Percentiles rank a stretch among this genome's conserved stretches.
phyloP scores from a whole-genome alignment of 768 basidiomycete genomes.

The Xerocomellus intermedius region DNA sequence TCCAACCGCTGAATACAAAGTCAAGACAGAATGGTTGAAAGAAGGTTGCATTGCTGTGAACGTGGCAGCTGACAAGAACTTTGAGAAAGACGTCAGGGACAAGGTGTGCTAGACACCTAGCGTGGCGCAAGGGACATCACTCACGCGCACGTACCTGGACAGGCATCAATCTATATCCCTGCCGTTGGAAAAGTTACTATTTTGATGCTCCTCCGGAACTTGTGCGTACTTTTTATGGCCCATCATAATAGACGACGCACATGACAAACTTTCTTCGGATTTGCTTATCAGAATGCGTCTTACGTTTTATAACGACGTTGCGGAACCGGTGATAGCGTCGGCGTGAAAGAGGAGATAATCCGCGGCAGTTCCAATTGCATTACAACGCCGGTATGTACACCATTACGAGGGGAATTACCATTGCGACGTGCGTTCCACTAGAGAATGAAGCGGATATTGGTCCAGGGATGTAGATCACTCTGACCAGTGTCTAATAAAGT shows the following conservation, averaged over 20 bases:
- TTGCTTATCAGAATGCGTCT: conserved; percentile 27
- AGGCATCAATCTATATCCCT: conserved; percentile 91
- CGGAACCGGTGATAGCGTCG: not conserved
- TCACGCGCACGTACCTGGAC: conserved; percentile 5
- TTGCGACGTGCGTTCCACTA: conserved; percentile 19
- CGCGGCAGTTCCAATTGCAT: conserved; percentile 17
- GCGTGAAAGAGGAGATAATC: conserved; percentile 14
- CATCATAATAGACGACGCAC: conserved; percentile 2
- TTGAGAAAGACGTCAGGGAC: conserved; percentile 88
- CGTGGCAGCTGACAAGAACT: conserved; percentile 94
- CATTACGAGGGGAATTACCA: conserved; percentile 32
- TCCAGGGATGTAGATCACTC: conserved; percentile 11
- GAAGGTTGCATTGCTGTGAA: conserved; percentile 94
- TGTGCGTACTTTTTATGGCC: conserved; percentile 51
- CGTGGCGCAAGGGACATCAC: not conserved
- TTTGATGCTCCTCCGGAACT: conserved; percentile 92
- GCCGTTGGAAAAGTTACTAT: conserved; percentile 99
- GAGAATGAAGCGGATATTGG: conserved; percentile 14
- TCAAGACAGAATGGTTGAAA: conserved; percentile 86
- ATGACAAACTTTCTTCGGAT: not conserved
- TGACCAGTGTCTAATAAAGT: conserved; percentile 22
- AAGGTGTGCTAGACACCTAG: conserved; percentile 54
- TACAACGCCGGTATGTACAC: conserved; percentile 34
- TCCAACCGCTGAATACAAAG: conserved; percentile 79
- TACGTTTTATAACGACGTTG: conserved; percentile 24